phyloP scores from a whole-genome alignment of 1,139 yeast species.

The Scheffersomyces illinoinensis region DNA sequence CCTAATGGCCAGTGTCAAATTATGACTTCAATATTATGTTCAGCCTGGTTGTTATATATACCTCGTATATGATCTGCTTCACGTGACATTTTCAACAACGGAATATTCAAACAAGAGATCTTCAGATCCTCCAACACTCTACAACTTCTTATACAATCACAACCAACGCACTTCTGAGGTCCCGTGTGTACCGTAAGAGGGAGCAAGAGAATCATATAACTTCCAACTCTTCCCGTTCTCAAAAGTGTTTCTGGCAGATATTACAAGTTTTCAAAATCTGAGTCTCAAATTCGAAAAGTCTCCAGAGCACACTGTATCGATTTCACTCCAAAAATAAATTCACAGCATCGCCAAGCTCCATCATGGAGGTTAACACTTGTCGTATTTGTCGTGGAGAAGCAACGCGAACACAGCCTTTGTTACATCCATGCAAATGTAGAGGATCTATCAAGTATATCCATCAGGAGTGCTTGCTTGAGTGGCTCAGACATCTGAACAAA shows the following conservation, averaged over 20 bases:
- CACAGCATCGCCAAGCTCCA: not conserved
- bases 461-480: constrained; percentile 85
- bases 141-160: not conserved
- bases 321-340: not conserved
- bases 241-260: too few species aligned
- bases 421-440: constrained; percentile 90
- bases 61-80: not conserved
- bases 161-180: not conserved
- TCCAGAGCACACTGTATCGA: not conserved
- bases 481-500: constrained; percentile 72
- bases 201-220: not conserved
- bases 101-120: not conserved
- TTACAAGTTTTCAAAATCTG: not conserved
- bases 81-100: not conserved
- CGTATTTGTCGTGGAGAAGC: constrained; percentile 94
- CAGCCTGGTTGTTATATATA: too few species aligned
- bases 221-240: not conserved
- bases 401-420: constrained; percentile 74
- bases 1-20: too few species aligned
- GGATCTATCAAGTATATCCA: constrained; percentile 94
- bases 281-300: not conserved
- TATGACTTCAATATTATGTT: too few species aligned
- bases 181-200: not conserved
- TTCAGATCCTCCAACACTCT: not conserved
- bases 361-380: constrained; percentile 48